phyloP scores from a whole-genome alignment of 805 yeast species.

The Cyberlindnera amylophila region DNA sequence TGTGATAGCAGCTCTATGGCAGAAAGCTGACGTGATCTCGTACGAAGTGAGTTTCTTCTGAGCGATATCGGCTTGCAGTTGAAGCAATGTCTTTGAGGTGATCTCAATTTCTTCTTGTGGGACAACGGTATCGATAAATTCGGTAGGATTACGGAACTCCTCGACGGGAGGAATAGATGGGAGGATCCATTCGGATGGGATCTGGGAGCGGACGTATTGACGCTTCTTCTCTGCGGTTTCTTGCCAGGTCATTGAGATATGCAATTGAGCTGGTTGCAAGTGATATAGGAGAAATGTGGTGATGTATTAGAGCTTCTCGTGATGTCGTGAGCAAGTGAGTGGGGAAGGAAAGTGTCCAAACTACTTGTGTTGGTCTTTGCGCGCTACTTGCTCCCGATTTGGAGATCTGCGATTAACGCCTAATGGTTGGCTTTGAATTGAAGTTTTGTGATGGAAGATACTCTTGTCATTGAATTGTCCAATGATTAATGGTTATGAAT shows the following conservation, averaged over 20 bases:
- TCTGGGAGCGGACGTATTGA: conserved; percentile 13
- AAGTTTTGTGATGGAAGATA: too few species aligned
- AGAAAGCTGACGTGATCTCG: conserved; percentile 34
- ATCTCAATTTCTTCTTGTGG: conserved; percentile 34
- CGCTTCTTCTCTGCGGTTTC: conserved; percentile 19
- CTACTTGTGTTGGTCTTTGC: too few species aligned
- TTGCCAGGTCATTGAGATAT: conserved; percentile 18
- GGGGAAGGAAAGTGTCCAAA: too few species aligned
- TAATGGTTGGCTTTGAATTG: too few species aligned
- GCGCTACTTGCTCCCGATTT: too few species aligned
- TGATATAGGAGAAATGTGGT: too few species aligned
- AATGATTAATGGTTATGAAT: too few species aligned
- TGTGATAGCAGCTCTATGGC: conserved; percentile 54
- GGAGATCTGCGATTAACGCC: too few species aligned
- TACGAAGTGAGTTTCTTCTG: conserved; percentile 10
- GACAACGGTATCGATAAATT: conserved; percentile 37
- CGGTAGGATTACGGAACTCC: conserved; percentile 17
- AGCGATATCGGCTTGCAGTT: conserved; percentile 7
- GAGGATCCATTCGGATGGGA: conserved; percentile 26
- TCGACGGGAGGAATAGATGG: conserved; percentile 15
- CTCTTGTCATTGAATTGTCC: too few species aligned
- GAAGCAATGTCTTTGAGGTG: conserved; percentile 13
- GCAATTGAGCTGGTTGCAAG: too few species aligned
- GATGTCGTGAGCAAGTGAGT: too few species aligned
- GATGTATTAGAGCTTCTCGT: too few species aligned